phyloP scores from a whole-genome alignment of 2,329 filamentous ascomycete species.

The Dryadomyces quercus-mongolicae region DNA sequence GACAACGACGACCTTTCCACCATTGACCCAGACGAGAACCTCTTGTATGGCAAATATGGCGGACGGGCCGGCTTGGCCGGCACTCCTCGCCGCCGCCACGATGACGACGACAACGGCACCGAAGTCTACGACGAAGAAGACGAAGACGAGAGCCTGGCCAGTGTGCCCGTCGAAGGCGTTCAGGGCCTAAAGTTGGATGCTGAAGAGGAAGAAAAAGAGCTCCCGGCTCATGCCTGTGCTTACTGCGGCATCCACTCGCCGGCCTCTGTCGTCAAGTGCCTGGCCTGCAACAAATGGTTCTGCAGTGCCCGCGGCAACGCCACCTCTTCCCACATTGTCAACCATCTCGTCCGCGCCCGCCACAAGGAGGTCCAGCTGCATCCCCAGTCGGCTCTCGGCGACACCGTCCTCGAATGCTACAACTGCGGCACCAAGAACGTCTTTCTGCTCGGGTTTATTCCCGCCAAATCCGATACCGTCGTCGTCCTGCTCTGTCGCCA shows the following conservation, averaged over 20 bases:
- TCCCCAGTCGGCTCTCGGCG: slow-evolving; percentile 81
- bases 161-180: slow-evolving; percentile 65
- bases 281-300: slow-evolving; percentile 96
- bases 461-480: slow-evolving; percentile 95
- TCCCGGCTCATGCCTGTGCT: slow-evolving; percentile 90
- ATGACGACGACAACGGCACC: slow-evolving; percentile 82
- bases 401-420: slow-evolving; percentile 96
- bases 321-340: slow-evolving; percentile 94
- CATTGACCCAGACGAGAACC: slow-evolving; percentile 66
- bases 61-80: slow-evolving; percentile 38
- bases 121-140: slow-evolving; percentile 79
- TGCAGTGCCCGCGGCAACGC: slow-evolving; percentile 95
- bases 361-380: slow-evolving; percentile 99
- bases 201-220: slow-evolving; percentile 74
- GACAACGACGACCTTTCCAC: slow-evolving; percentile 63
- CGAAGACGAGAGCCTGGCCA: slow-evolving; percentile 55
- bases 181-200: slow-evolving; percentile 48
- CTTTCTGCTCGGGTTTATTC: slow-evolving; percentile 94
- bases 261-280: slow-evolving; percentile 88
- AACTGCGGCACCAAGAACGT: slow-evolving; percentile 99
- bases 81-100: slow-evolving; percentile 53
- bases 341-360: slow-evolving; percentile 89
- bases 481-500: slow-evolving; percentile 94
- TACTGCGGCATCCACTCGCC: slow-evolving; percentile 98
- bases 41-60: slow-evolving; percentile 61